Conservation (phyloP, 345 rosid species). For the Aethionema arabicum region DNA sequence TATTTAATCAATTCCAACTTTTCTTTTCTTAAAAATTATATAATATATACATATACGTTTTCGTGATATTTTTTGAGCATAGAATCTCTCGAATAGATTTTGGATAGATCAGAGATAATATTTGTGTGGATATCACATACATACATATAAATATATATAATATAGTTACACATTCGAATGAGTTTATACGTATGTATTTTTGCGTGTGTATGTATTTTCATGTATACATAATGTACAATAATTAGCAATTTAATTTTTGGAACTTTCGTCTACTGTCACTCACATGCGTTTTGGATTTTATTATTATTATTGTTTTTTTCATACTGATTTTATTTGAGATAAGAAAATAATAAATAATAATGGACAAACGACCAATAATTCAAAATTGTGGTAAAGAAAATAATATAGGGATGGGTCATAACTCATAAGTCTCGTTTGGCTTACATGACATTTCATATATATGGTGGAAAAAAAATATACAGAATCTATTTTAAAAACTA, state of each 20-base stretch:
- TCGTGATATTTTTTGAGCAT: no score
- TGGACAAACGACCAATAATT: constrained; percentile 16
- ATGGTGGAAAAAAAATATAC: background rate
- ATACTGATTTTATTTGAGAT: background rate
- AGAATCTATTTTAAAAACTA: background rate
- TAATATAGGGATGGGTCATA: constrained; percentile 4
- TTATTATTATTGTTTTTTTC: background rate
- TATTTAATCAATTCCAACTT: no score
- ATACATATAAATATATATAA: constrained; percentile 1
- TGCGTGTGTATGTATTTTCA: background rate
- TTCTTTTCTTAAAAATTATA: no score
- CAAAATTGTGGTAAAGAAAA: background rate
- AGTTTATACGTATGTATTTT: no score
- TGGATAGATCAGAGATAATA: constrained; percentile 14
- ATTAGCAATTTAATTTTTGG: constrained; percentile 7
- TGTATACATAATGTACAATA: background rate
- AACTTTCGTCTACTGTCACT: constrained; percentile 21
- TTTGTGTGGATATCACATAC: constrained; percentile 12
- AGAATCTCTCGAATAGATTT: constrained; percentile 24
- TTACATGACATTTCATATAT: constrained; percentile 4
- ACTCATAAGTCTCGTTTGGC: background rate
- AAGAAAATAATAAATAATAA: background rate
- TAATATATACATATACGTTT: no score
- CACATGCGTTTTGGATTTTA: constrained; percentile 20
- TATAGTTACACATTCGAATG: background rate